These are phyloP conservation scores for Serendipita sp. DNA, from an alignment of 1,284 basidiomycete species.

Conservation along the genomic window DNA sequence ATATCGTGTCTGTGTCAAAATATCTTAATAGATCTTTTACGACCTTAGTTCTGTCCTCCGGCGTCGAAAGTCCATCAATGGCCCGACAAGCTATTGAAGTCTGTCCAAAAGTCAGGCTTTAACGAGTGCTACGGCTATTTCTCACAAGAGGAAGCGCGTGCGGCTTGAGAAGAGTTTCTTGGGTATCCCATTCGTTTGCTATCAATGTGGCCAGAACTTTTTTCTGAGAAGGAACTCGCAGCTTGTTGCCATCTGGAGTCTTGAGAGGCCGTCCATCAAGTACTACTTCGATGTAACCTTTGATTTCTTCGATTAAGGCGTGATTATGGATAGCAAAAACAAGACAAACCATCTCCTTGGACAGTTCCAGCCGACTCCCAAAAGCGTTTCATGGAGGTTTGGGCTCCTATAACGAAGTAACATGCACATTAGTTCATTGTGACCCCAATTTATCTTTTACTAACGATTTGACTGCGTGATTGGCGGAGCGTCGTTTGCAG, in stretches of 20 bases:
- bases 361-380: constrained; percentile 79
- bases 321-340: not conserved
- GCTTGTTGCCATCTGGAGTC: constrained; percentile 67
- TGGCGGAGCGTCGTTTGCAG: constrained; percentile 16
- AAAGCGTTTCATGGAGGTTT: constrained; percentile 73
- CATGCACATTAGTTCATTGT: not conserved
- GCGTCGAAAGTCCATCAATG: constrained; percentile 62
- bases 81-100: constrained; percentile 83
- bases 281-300: constrained; percentile 48
- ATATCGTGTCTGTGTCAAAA: constrained; percentile 90
- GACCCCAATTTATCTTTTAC: constrained; percentile 11
- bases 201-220: constrained; percentile 69
- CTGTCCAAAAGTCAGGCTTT: constrained; percentile 26
- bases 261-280: constrained; percentile 78
- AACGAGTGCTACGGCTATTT: not conserved
- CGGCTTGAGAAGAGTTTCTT: constrained; percentile 73
- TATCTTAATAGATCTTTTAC: constrained; percentile 68
- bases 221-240: constrained; percentile 62
- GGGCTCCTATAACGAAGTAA: constrained; percentile 46
- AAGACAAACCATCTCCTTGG: constrained; percentile 30
- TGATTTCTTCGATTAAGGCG: not conserved
- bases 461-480: constrained; percentile 45
- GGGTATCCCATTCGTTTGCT: constrained; percentile 93
- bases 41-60: constrained; percentile 47
- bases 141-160: constrained; percentile 83